Percentiles rank a stretch among this genome's conserved stretches.
Evolutionary conservation across 345 rosid species (phyloP).

Genomic region (Bruguiera parviflora): DNA sequence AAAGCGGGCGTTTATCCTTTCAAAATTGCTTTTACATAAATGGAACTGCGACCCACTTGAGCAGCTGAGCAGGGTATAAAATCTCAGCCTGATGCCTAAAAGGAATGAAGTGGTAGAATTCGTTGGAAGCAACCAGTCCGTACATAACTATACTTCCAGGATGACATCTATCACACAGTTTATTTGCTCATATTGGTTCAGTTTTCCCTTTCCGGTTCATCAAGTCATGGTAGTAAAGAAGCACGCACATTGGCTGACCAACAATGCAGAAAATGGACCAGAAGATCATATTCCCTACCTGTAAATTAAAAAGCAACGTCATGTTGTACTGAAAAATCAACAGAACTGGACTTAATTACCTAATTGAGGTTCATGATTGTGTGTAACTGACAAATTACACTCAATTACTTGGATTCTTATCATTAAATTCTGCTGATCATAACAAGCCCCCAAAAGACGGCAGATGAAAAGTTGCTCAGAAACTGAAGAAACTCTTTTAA

Average conservation of each 20-base stretch:
- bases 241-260: conserved; percentile 96
- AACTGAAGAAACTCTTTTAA: too few relatives aligned
- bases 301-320: conserved; percentile 1
- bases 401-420: too few relatives aligned
- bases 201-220: conserved; percentile 70
- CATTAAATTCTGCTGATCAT: too few relatives aligned
- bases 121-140: not conserved
- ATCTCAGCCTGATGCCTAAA: too few relatives aligned
- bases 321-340: not conserved
- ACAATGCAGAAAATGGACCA: conserved; percentile 92
- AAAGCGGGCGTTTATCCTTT: not conserved
- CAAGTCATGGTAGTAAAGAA: conserved; percentile 88
- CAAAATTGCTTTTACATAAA: conserved; percentile 11
- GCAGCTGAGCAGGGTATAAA: too few relatives aligned
- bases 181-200: conserved; percentile 10
- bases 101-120: not conserved
- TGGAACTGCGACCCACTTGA: not conserved
- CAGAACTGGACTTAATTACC: not conserved
- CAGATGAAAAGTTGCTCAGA: too few relatives aligned
- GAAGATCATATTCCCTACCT: conserved; percentile 98
- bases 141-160: not conserved
- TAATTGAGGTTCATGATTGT: not conserved
- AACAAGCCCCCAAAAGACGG: too few relatives aligned
- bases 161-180: not conserved
- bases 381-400: too few relatives aligned